These are phyloP conservation scores for Annulohypoxylon truncatum DNA, from an alignment of 2,329 filamentous ascomycete species.

Conservation along the genomic window DNA sequence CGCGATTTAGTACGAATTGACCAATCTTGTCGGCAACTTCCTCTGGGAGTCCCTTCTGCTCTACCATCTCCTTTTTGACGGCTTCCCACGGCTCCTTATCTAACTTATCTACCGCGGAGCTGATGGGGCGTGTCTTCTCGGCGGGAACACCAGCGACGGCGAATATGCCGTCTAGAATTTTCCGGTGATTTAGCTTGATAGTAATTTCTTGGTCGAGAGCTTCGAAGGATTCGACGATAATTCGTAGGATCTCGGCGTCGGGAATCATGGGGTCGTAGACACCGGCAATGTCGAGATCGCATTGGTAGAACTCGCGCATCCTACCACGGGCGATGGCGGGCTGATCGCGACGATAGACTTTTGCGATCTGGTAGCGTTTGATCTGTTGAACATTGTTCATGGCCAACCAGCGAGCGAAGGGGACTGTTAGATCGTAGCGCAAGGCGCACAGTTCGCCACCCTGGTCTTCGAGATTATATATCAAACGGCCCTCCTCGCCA, in stretches of 20 bases:
- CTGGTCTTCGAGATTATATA: constrained; percentile 71
- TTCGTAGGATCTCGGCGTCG: constrained; percentile 88
- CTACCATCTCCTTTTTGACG: constrained; percentile 91
- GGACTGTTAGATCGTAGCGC: constrained; percentile 88
- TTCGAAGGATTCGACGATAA: constrained; percentile 87
- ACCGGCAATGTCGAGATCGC: constrained; percentile 95
- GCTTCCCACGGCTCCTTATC: constrained; percentile 93
- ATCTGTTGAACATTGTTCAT: constrained; percentile 90
- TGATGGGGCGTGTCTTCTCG: constrained; percentile 89
- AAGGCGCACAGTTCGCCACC: constrained; percentile 79
- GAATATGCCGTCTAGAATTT: constrained; percentile 93
- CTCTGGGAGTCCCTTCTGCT: constrained; percentile 83
- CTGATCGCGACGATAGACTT: constrained; percentile 84
- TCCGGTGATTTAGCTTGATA: constrained; percentile 95
- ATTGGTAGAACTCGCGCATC: constrained; percentile 97
- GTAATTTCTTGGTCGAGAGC: constrained; percentile 82
- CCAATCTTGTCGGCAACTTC: constrained; percentile 89
- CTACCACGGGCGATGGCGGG: constrained; percentile 90
- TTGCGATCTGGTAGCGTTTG: constrained; percentile 95
- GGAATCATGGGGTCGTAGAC: constrained; percentile 90
- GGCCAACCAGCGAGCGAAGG: constrained; percentile 91
- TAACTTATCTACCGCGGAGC: constrained; percentile 93
- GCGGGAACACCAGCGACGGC: constrained; percentile 88
- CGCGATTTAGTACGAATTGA: constrained; percentile 82
- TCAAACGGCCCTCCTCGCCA: constrained; percentile 91